These are phyloP conservation scores for Chlorella sp. DNA, from an alignment of 139 green algal genomes.

Conservation along the genomic window DNA sequence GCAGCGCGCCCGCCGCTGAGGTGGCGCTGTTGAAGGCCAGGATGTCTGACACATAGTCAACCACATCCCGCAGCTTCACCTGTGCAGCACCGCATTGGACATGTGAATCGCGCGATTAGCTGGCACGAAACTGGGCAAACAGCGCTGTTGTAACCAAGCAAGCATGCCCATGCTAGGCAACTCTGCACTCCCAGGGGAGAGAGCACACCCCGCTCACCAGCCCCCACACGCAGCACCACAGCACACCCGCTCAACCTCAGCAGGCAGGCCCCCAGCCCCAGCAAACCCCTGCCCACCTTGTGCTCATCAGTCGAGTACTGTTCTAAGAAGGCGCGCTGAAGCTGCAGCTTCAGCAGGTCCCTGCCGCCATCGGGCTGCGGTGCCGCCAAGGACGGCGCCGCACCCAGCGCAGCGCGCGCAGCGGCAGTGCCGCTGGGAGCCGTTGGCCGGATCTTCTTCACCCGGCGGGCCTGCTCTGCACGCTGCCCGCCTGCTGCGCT, in stretches of 20 bases:
- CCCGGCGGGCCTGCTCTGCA: neutral
- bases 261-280: too few relatives aligned
- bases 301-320: constrained; percentile 56
- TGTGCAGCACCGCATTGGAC: too few relatives aligned
- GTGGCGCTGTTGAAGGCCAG: constrained; percentile 38
- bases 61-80: constrained; percentile 54
- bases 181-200: too few relatives aligned
- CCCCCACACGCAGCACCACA: too few relatives aligned
- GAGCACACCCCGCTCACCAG: too few relatives aligned
- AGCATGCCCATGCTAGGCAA: too few relatives aligned
- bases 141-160: neutral
- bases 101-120: too few relatives aligned
- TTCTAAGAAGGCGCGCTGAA: constrained; percentile 61
- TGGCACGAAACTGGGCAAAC: too few relatives aligned
- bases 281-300: constrained; percentile 24
- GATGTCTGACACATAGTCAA: constrained; percentile 49
- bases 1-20: constrained; percentile 1
- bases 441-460: constrained; percentile 42
- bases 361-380: neutral
- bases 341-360: constrained; percentile 30
- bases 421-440: constrained; percentile 4
- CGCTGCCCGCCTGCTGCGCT: neutral
- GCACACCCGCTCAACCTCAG: too few relatives aligned
- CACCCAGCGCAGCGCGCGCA: neutral
- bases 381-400: neutral